Base-by-base conservation (phyloP, 1,284 basidiomycete genomes). In the Phylloboletellus chloephorus region DNA sequence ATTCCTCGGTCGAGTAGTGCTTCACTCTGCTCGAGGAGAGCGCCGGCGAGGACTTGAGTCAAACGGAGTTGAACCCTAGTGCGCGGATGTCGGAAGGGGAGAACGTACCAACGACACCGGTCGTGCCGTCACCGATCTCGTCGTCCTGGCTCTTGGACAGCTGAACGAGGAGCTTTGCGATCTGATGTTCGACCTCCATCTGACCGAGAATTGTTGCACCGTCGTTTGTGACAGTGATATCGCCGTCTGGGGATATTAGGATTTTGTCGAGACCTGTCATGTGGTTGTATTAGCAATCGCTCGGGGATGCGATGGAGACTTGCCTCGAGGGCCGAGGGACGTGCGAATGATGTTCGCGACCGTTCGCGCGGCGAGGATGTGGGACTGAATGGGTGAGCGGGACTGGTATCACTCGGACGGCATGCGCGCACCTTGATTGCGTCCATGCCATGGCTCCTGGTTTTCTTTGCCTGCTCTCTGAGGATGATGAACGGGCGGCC, bases 161-260 rank as follows among this genome's bases (percentile, higher is more conserved):
- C 64, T 98, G 91, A 8, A 99, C 95, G 29, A 99, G 78, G 31
- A 99, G 78, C 68, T 96, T 98, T 46, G 95, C 95, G 59, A 98
- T 95, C 68, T 96, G 94, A 63, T 98, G 94, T 59, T 98, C 95
- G 37, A 98, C 92, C 68, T 98, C 89, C 91, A 95, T 95, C 70
- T 94, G 90, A 31, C 87, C 78, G 36, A 97, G 73, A 52, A 97
- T 97, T 15, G 93, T 97, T 10, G 95, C 95, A 37, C 95, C 95
- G 69, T 98, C 95, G 67, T 98, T 98, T 15, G 95, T 98, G 32
- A 98, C 95, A 35, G 93, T 98, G 57, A 98, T 98, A 58, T 98
- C 95, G 37, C 95, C 95, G 71, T 98, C 95, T 20, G 94, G 86
- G 29, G 91, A 94, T 61, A 98, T 97, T 60, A 98, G 79, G 64